These are phyloP conservation scores for Pichia rugopelliculosa DNA, from an alignment of 805 yeast genomes.

Conservation along the genomic window DNA sequence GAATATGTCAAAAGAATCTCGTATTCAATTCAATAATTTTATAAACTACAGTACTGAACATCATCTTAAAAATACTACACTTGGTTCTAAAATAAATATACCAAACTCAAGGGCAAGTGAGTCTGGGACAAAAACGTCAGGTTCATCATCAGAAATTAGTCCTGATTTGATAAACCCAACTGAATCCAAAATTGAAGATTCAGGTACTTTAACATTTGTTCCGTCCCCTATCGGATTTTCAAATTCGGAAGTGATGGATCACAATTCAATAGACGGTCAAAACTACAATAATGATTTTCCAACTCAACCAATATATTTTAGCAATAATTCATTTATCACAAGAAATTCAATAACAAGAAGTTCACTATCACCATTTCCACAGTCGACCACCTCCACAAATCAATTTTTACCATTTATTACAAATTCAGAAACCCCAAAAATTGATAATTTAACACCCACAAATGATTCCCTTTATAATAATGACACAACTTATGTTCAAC, in stretches of 20 bases:
- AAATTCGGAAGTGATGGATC: slow-evolving; percentile 9
- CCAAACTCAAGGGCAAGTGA: background rate
- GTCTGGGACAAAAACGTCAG: background rate
- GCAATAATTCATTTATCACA: background rate
- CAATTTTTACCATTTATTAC: background rate
- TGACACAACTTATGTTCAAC: background rate
- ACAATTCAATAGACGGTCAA: background rate
- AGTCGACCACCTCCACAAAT: background rate
- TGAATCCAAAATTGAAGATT: background rate
- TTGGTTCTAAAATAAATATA: background rate
- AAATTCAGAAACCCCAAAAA: background rate
- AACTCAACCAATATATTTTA: background rate
- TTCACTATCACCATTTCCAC: background rate
- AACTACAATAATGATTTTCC: background rate
- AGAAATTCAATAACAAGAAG: background rate
- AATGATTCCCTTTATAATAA: background rate
- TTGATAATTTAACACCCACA: background rate
- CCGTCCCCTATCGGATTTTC: slow-evolving; percentile 29
- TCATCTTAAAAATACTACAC: background rate
- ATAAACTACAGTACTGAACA: slow-evolving; percentile 8
- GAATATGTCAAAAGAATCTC: slow-evolving; percentile 21
- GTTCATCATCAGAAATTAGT: background rate
- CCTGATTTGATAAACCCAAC: background rate
- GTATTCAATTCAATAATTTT: slow-evolving; percentile 24
- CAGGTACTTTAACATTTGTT: slow-evolving; percentile 10